phyloP scores from a whole-genome alignment of 768 basidiomycete species.

The Serendipita sp. region DNA sequence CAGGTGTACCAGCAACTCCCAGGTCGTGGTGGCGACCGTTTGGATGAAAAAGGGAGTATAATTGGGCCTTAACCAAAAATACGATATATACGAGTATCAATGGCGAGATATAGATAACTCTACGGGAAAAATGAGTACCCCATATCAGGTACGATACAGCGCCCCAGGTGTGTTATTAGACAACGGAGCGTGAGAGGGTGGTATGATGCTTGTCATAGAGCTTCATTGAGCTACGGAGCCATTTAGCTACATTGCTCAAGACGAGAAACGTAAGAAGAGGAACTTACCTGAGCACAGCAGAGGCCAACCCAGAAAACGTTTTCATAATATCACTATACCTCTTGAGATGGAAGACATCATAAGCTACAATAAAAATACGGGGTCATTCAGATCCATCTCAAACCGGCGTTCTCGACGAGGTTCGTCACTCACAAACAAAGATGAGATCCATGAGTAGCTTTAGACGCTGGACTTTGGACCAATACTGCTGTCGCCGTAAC shows the following conservation, averaged over 20 bases:
- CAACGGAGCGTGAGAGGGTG: conserved; percentile 16
- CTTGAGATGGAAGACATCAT: conserved; percentile 58
- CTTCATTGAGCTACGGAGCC: conserved; percentile 43
- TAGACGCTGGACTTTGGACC: conserved; percentile 51
- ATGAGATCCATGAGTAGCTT: conserved; percentile 75
- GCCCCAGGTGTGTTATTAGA: neutral
- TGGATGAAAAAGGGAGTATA: neutral
- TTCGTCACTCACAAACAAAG: conserved; percentile 53
- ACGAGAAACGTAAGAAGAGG: neutral
- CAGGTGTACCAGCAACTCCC: neutral
- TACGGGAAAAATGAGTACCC: neutral
- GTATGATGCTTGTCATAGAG: conserved; percentile 53
- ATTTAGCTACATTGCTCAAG: neutral
- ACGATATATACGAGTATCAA: neutral
- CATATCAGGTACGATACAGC: no score
- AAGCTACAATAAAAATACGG: conserved; percentile 32
- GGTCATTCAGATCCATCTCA: neutral
- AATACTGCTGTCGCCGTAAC: conserved; percentile 56
- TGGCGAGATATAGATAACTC: neutral
- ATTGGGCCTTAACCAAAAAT: neutral
- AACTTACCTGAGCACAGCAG: conserved; percentile 58
- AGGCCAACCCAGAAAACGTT: conserved; percentile 47
- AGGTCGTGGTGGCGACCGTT: neutral
- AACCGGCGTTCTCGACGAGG: neutral
- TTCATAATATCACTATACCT: conserved; percentile 44